phyloP scores from a whole-genome alignment of 768 basidiomycete species.

The Polyporus arcularius region DNA sequence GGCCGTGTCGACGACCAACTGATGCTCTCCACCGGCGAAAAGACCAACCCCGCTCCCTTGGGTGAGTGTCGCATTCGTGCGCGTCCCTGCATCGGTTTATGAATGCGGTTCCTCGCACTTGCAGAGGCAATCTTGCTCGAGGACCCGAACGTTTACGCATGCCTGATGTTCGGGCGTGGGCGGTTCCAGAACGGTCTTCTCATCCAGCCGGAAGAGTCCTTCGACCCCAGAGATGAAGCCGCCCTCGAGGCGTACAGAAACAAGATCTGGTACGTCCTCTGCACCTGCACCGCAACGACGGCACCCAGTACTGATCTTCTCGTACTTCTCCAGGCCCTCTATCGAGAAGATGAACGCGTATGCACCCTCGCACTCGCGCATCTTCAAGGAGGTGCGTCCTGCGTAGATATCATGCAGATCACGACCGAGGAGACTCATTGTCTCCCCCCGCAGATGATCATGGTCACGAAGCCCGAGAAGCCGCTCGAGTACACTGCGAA shows the following conservation, averaged over 20 bases:
- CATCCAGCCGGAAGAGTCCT: conserved; percentile 37
- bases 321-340: conserved; percentile 20
- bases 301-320: neutral
- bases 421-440: too few relatives aligned
- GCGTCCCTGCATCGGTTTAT: neutral
- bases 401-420: too few relatives aligned
- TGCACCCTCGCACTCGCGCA: conserved; percentile 30
- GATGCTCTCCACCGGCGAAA: conserved; percentile 45
- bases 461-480: conserved; percentile 28
- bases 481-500: conserved; percentile 35
- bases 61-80: conserved; percentile 22
- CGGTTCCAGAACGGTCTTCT: conserved; percentile 42
- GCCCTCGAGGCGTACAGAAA: conserved; percentile 36
- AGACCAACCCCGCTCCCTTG: conserved; percentile 35
- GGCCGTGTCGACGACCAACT: conserved; percentile 51
- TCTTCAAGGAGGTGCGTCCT: conserved; percentile 36
- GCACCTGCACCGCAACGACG: neutral
- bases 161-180: conserved; percentile 44
- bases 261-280: conserved; percentile 34
- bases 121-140: conserved; percentile 37
- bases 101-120: neutral
- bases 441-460: conserved; percentile 27
- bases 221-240: conserved; percentile 34
- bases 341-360: conserved; percentile 28
- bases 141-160: conserved; percentile 34